Percentiles rank a stretch among this genome's conserved stretches.
phyloP scores from a whole-genome alignment of 148 eudicot species.

The Talinum fruticosum region DNA sequence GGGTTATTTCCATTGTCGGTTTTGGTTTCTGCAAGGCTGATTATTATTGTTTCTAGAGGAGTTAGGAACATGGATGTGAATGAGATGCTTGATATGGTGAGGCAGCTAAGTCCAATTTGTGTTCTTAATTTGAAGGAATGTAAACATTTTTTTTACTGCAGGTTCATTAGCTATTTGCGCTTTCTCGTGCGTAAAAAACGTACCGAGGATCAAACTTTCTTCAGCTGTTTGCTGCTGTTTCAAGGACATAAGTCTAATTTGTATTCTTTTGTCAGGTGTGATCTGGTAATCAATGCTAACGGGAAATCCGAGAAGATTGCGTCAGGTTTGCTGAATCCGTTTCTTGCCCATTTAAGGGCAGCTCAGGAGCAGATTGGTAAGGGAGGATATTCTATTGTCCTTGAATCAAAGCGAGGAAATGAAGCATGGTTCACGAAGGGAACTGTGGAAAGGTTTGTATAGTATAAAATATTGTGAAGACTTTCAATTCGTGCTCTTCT shows the following conservation, averaged over 20 bases:
- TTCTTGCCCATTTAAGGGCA: constrained; percentile 82
- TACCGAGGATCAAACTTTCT: neutral
- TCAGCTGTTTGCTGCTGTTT: neutral
- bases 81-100: neutral
- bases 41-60: neutral
- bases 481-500: constrained; percentile 9
- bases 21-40: neutral
- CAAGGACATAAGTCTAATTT: constrained; percentile 16
- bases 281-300: constrained; percentile 73
- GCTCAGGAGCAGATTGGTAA: constrained; percentile 94
- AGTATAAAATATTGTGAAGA: neutral
- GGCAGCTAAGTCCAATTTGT: neutral
- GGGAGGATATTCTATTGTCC: constrained; percentile 91
- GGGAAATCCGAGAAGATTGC: constrained; percentile 87
- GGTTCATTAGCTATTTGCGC: neutral
- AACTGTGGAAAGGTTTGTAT: constrained; percentile 74
- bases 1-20: neutral
- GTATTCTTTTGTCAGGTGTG: constrained; percentile 60
- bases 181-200: neutral
- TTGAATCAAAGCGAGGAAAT: constrained; percentile 54
- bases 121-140: constrained; percentile 6
- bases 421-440: constrained; percentile 94
- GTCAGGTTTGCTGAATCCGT: constrained; percentile 88
- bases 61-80: neutral
- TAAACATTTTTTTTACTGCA: constrained; percentile 2